Evolutionary conservation across 176 grass and related monocot genomes (phyloP), one percentile per base, ranked within the genome.

Genomic region (Thinopyrum elongatum): DNA sequence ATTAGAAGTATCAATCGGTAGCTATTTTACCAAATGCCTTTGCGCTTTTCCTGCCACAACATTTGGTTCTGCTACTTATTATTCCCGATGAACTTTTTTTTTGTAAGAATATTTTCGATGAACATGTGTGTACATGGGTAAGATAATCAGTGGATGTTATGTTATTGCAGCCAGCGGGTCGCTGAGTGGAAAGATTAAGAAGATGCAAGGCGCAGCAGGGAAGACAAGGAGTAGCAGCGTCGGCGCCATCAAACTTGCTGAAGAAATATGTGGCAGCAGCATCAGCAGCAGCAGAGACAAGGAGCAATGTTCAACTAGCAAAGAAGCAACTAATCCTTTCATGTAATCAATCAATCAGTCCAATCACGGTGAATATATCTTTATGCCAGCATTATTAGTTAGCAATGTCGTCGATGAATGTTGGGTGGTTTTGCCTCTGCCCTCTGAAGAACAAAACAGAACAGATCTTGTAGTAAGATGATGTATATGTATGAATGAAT

Each of bases 121-220:
- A 39, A 22, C 7, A 3, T 13, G 29, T 29, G 8, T 60, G 14
- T 53, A 15, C 23, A 77, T 8, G 25, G 17, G 53, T 47, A 72
- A 73, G 38, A 39, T 34, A 19, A 10, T 86, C 29, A 72, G 6
- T 30, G 21, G 38, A 29, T 57, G 19, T 72, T 68, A 1, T 80
- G 67, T 58, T 30, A 5, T 65, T 78, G 85, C 84, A 98, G 95
- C 88, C 77, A 87, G 88, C 86, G 80, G 86, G 34, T 88, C 90
- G 0, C 87, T 98, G 29, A 93, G 85, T 70, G 86, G 86, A 26
- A 95, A 93, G 85, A 79, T 82, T 51, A 76, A 76, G 73, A 91
- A 68, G 64, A 51, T 84, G 81, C 84, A 72, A 86, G 39, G 79
- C 15, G 62, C 77, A 73, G 53, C 82, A 44, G 77, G 78, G 33